Evolutionary conservation across 306 rosid species (phyloP).

Genomic region (Rosa chinensis): DNA sequence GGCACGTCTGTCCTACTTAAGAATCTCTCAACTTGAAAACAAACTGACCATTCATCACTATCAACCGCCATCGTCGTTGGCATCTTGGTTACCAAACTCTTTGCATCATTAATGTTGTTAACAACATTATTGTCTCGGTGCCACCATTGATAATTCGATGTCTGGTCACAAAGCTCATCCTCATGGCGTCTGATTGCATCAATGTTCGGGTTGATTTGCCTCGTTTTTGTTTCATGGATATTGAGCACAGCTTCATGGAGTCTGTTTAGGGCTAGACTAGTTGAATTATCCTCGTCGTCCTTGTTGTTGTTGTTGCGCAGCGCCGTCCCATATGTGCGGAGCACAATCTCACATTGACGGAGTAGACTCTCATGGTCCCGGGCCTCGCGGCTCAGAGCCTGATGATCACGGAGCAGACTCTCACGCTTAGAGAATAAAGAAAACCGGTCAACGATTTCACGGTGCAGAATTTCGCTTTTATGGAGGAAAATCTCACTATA

Average conservation of each 20-base stretch:
- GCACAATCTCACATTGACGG: background rate
- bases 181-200: background rate
- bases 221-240: background rate
- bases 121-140: background rate
- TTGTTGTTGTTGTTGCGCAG: background rate
- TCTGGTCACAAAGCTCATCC: background rate
- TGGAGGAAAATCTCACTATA: too few species aligned
- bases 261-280: background rate
- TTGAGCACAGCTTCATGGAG: background rate
- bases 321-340: background rate
- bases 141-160: too few species aligned
- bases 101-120: background rate
- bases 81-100: background rate
- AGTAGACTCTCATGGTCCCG: background rate
- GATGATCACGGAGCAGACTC: background rate
- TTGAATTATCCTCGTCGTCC: background rate
- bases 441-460: too few species aligned
- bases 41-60: background rate
- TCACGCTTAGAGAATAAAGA: too few species aligned
- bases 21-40: background rate
- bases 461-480: too few species aligned
- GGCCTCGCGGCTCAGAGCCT: background rate
- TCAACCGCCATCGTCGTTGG: background rate
- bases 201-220: background rate
- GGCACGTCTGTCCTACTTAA: too few species aligned